phyloP scores from a whole-genome alignment of 2,329 filamentous ascomycete genomes.

The Beauveria australis region DNA sequence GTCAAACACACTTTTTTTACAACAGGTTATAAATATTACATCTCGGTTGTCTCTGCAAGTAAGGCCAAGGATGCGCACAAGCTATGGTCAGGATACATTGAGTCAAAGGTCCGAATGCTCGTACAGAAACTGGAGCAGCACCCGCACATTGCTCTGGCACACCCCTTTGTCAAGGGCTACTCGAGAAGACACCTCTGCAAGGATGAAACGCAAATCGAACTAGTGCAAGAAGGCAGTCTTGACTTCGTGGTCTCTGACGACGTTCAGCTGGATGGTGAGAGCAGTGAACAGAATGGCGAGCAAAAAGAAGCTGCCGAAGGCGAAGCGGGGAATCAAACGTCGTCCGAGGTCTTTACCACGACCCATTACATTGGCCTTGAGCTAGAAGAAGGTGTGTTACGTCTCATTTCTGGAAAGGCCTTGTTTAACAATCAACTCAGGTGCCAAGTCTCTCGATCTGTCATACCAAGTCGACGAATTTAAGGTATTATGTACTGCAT shows the following conservation, averaged over 20 bases:
- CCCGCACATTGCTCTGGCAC: slow-evolving; percentile 70
- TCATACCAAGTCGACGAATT: slow-evolving; percentile 80
- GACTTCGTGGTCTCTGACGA: slow-evolving; percentile 34
- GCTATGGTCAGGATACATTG: slow-evolving; percentile 83
- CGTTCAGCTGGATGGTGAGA: slow-evolving; percentile 19
- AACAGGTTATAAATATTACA: slow-evolving; percentile 86
- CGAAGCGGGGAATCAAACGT: slow-evolving; percentile 29
- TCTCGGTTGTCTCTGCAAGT: slow-evolving; percentile 77
- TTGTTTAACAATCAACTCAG: slow-evolving; percentile 26
- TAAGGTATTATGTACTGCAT: slow-evolving; percentile 69
- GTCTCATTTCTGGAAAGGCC: neutral
- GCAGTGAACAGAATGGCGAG: slow-evolving; percentile 30
- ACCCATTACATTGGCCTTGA: slow-evolving; percentile 93
- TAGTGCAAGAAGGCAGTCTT: slow-evolving; percentile 47
- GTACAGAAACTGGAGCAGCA: slow-evolving; percentile 78
- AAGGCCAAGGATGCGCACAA: slow-evolving; percentile 77
- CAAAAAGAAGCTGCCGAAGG: slow-evolving; percentile 41
- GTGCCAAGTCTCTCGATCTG: slow-evolving; percentile 64
- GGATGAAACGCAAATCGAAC: slow-evolving; percentile 40
- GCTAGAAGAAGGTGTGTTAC: slow-evolving; percentile 58
- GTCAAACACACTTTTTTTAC: slow-evolving; percentile 91
- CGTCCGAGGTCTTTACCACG: slow-evolving; percentile 64
- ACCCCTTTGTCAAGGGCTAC: slow-evolving; percentile 89
- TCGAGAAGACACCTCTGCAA: slow-evolving; percentile 70
- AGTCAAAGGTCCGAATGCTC: slow-evolving; percentile 84